These are phyloP conservation scores for Pseudohalonectria lignicola DNA, from an alignment of 2,329 filamentous ascomycete species.

Conservation along the genomic window DNA sequence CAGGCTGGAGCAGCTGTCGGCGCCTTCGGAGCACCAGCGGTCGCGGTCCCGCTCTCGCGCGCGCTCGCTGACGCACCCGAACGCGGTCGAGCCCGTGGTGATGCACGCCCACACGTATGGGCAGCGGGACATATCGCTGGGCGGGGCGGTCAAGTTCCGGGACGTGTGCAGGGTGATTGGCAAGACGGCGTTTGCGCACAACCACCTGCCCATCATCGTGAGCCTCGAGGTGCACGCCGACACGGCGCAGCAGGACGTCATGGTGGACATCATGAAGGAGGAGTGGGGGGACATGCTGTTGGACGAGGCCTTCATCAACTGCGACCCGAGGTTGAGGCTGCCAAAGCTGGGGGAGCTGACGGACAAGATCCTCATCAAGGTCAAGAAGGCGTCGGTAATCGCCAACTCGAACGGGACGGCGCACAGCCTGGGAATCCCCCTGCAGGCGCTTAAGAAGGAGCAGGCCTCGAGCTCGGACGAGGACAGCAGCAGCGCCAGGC, in stretches of 20 bases:
- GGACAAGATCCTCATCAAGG: constrained; percentile 75
- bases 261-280: constrained; percentile 90
- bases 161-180: constrained; percentile 74
- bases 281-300: constrained; percentile 72
- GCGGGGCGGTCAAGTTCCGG: constrained; percentile 75
- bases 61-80: constrained; percentile 8
- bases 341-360: constrained; percentile 62
- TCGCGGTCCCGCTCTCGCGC: not conserved
- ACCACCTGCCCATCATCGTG: constrained; percentile 74
- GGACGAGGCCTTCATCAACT: constrained; percentile 39
- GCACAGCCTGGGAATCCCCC: constrained; percentile 17
- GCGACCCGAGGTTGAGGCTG: constrained; percentile 42
- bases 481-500: constrained; percentile 18
- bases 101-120: constrained; percentile 45
- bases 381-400: constrained; percentile 45
- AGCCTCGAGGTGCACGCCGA: constrained; percentile 87
- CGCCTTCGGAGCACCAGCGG: no score
- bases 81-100: constrained; percentile 61
- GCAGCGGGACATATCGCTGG: constrained; percentile 57
- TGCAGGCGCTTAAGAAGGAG: constrained; percentile 22
- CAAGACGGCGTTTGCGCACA: constrained; percentile 66
- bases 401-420: constrained; percentile 15
- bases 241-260: constrained; percentile 72
- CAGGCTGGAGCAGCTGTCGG: no score
- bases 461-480: constrained; percentile 31